Base-by-base conservation (phyloP, 352 stramenopile genomes). In the Elongisporangium undulatum region DNA sequence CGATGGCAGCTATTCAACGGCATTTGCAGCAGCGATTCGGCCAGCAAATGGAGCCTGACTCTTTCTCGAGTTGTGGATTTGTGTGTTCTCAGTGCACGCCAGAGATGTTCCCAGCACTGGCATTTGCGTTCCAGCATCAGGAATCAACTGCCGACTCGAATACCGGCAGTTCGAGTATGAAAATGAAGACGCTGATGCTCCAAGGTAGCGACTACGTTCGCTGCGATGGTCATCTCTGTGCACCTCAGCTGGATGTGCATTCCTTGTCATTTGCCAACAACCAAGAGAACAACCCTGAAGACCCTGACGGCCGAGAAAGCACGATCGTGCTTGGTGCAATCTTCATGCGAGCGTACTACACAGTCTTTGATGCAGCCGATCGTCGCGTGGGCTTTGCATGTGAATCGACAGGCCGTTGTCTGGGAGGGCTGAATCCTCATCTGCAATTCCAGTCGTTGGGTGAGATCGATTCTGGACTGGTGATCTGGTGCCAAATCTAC, bases 291-390 rank as follows among this genome's bases (percentile, higher is more conserved):
- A 15, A 61, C 24, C 55, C 26, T 15, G 56, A 62, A 10, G 57
- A 61, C 24, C 55, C 26, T 15, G 56, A 62, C 8, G 57, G 55
- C n/a, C 49, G 65, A 3, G 66, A 79, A 34, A 62, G 74, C 15
- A 71, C 83, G 45, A 64, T 85, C 49, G 72, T 90, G 29, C 70
- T 90, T 5, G 81, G 81, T 17, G 74, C 79, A 16, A 70, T 85
- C 24, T 90, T 90, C 62, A 45, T 90, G 53, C 78, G 81, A 23
- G 63, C 78, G n/a, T 89, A 89, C 53, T 90, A 90, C 64, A 76
- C 75, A 17, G 66, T 70, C 45, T 90, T 90, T 59, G 76, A 90
- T 62, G 76, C 72, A 9, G 61, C 73, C 12, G 41, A 55, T 9
- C 61, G 66, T 15, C 68, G 58, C 3, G 66, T 90, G 12, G 61